Conservation (phyloP, 2,329 filamentous ascomycete species). For the Epichloe elymi region DNA sequence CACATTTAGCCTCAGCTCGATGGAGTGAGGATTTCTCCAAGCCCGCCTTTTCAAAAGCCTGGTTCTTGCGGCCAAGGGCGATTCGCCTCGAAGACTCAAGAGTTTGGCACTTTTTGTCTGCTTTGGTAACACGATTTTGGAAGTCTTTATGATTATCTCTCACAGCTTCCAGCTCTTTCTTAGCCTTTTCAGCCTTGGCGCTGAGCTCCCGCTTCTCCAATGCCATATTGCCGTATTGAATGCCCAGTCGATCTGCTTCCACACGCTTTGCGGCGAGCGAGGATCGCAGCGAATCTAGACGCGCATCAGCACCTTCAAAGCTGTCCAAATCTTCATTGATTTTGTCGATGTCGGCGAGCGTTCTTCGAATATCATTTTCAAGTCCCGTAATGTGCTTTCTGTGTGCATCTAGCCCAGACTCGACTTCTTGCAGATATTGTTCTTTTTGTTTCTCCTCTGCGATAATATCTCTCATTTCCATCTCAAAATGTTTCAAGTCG, state of each 20-base stretch:
- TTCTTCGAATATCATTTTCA: slow-evolving; percentile 41
- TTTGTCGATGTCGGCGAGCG: slow-evolving; percentile 43
- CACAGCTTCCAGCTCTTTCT: slow-evolving; percentile 20
- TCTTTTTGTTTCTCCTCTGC: slow-evolving; percentile 33
- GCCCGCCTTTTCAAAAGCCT: slow-evolving; percentile 37
- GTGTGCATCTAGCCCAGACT: slow-evolving; percentile 32
- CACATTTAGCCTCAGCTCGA: slow-evolving; percentile 32
- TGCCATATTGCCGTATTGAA: slow-evolving; percentile 39
- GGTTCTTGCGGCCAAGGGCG: slow-evolving; percentile 49
- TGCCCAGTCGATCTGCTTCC: slow-evolving; percentile 35
- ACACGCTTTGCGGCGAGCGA: slow-evolving; percentile 43
- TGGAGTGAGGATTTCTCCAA: slow-evolving; percentile 32
- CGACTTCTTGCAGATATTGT: slow-evolving; percentile 34
- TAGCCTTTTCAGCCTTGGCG: slow-evolving; percentile 26
- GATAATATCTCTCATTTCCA: slow-evolving; percentile 40
- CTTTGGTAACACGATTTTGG: slow-evolving; percentile 39
- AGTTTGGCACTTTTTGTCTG: slow-evolving; percentile 37
- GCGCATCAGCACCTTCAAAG: slow-evolving; percentile 54
- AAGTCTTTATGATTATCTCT: slow-evolving; percentile 26
- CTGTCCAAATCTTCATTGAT: slow-evolving; percentile 47
- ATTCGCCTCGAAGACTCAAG: slow-evolving; percentile 35
- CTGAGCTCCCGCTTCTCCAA: slow-evolving; percentile 37
- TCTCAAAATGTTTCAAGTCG: slow-evolving; percentile 37
- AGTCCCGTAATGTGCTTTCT: slow-evolving; percentile 24
- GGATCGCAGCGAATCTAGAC: slow-evolving; percentile 43